Evolutionary conservation across 768 basidiomycete genomes (phyloP).

Genomic region (Solioccasus polychromus): DNA sequence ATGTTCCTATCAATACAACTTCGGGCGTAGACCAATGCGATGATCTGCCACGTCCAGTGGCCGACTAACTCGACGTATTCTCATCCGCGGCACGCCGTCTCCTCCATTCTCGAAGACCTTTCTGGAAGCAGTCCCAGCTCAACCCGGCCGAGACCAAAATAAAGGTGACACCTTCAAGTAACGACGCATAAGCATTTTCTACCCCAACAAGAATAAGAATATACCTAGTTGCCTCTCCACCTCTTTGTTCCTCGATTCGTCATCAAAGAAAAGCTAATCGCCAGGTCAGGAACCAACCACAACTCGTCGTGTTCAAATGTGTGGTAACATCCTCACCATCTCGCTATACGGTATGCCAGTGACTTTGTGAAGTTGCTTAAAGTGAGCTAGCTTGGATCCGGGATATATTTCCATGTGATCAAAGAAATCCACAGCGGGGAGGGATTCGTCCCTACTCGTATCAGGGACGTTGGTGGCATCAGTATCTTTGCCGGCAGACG

Average conservation of each 20-base stretch:
- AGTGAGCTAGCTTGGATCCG: conserved; percentile 80
- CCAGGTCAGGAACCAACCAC: not conserved
- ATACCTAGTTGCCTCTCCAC: conserved; percentile 50
- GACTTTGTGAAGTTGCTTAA: conserved; percentile 65
- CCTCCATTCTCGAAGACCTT: conserved; percentile 74
- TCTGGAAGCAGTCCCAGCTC: conserved; percentile 57
- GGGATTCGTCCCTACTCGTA: conserved; percentile 24
- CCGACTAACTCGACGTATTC: not conserved
- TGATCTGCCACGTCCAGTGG: too few species aligned
- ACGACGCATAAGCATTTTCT: not conserved
- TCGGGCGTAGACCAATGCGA: not conserved
- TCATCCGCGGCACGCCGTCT: conserved; percentile 34
- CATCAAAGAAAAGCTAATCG: conserved; percentile 65
- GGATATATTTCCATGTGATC: conserved; percentile 76
- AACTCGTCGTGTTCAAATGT: not conserved
- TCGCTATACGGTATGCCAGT: conserved; percentile 77
- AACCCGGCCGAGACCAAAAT: conserved; percentile 65
- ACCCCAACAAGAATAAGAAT: not conserved
- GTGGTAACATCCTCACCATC: conserved; percentile 50
- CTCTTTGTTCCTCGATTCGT: conserved; percentile 56
- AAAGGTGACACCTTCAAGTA: conserved; percentile 73
- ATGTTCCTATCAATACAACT: not conserved
- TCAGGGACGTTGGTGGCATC: conserved; percentile 9
- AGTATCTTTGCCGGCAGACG: conserved; percentile 25
- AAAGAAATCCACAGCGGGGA: conserved; percentile 58